Evolutionary conservation across 805 yeast genomes (phyloP).

Genomic region (Sugiyamaella valdiviana): DNA sequence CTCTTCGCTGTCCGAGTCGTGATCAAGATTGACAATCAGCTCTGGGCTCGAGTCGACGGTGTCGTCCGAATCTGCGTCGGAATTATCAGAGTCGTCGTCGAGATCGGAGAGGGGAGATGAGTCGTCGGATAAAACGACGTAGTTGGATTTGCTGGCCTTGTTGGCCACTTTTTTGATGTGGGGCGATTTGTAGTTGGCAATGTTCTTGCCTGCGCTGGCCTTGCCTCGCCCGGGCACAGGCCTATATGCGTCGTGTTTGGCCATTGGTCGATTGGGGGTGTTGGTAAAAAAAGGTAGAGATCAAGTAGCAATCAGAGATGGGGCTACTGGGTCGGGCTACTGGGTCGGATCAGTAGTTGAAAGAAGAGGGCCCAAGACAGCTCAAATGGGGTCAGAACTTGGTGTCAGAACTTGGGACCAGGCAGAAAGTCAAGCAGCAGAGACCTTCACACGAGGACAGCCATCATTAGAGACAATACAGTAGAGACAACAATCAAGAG

Average conservation of each 20-base stretch:
- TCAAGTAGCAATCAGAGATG: neutral
- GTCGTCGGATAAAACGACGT: conserved; percentile 6
- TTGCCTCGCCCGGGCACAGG: neutral
- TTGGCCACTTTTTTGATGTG: neutral
- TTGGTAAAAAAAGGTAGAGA: no score
- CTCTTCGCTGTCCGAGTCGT: conserved; percentile 37
- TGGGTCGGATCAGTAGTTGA: neutral
- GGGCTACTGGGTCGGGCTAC: neutral
- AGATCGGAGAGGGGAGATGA: conserved; percentile 22
- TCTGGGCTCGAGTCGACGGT: conserved; percentile 15
- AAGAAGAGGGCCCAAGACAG: neutral
- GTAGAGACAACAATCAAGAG: neutral
- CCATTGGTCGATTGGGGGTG: neutral
- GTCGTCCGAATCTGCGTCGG: conserved; percentile 29
- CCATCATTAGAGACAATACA: neutral
- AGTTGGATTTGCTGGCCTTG: neutral
- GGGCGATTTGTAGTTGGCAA: conserved; percentile 8
- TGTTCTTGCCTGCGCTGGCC: conserved; percentile 13
- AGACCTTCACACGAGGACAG: neutral
- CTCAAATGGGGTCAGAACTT: neutral
- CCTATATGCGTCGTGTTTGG: neutral
- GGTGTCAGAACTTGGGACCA: neutral
- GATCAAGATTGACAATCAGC: conserved; percentile 20
- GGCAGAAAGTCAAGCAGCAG: neutral
- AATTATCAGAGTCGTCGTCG: conserved; percentile 37